A percentile compares a stretch with the other conserved stretches of the same genome.
Evolutionary conservation across 345 rosid species (phyloP).

Genomic region (Arabidopsis arenosa): DNA sequence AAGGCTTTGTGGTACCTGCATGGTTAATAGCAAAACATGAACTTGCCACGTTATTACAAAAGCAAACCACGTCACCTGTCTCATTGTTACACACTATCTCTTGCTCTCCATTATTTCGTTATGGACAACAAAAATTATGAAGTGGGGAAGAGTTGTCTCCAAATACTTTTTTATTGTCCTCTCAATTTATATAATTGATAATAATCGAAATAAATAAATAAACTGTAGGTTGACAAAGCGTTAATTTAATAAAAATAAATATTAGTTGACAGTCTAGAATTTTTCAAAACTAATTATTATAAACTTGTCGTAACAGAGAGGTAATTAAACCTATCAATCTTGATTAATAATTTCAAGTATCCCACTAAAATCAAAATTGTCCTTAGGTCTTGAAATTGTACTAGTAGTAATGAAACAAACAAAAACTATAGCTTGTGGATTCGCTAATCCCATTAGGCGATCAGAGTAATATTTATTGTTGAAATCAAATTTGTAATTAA

Average conservation of each 20-base stretch:
- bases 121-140: slow-evolving; percentile 18
- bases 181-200: neutral
- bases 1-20: slow-evolving; percentile 6
- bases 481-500: neutral
- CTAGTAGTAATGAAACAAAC: neutral
- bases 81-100: neutral
- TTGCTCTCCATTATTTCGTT: slow-evolving; percentile 26
- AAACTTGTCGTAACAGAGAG: neutral
- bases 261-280: neutral
- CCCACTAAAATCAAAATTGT: neutral
- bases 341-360: neutral
- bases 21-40: slow-evolving; percentile 11
- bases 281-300: neutral
- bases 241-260: too few species aligned
- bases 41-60: slow-evolving; percentile 22
- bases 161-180: neutral
- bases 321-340: neutral
- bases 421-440: slow-evolving; percentile 10
- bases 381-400: slow-evolving; percentile 4
- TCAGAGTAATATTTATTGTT: neutral
- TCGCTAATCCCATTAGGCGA: slow-evolving; percentile 13
- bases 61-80: neutral
- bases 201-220: neutral
- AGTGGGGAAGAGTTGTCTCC: slow-evolving; percentile 23
- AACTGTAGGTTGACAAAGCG: neutral